Percentiles rank a stretch among this genome's conserved stretches.
Evolutionary conservation across 2,329 filamentous ascomycete species (phyloP).

Genomic region (Penicillium sp.): DNA sequence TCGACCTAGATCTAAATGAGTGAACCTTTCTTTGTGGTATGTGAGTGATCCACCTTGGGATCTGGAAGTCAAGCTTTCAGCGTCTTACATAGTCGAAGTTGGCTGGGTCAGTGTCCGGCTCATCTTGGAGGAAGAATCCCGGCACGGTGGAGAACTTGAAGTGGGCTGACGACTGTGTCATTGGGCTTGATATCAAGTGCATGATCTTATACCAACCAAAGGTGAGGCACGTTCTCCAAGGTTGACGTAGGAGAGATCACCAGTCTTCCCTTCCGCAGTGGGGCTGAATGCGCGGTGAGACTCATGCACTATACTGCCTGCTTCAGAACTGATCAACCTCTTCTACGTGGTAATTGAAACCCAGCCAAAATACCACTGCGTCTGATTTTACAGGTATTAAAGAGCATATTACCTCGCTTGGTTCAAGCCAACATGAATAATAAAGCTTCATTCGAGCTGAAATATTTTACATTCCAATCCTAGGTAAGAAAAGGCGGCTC

Average conservation of each 20-base stretch:
- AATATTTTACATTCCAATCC: too few relatives aligned
- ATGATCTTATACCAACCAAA: background rate
- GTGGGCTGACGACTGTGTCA: constrained; percentile 16
- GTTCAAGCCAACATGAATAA: too few relatives aligned
- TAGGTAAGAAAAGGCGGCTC: too few relatives aligned
- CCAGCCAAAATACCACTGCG: too few relatives aligned
- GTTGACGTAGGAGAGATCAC: background rate
- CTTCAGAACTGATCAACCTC: background rate
- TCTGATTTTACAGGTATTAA: too few relatives aligned
- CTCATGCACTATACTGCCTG: background rate
- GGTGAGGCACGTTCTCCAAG: background rate
- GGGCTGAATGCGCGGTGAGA: background rate
- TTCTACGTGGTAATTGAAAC: too few relatives aligned
- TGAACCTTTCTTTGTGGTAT: background rate
- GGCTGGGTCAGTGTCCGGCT: constrained; percentile 46
- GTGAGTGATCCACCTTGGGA: background rate
- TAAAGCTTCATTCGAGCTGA: too few relatives aligned
- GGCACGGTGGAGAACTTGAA: constrained; percentile 43
- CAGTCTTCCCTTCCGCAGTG: background rate
- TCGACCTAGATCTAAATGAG: constrained; percentile 29
- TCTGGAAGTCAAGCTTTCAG: background rate
- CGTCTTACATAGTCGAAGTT: constrained; percentile 51
- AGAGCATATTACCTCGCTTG: too few relatives aligned
- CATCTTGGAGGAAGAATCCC: constrained; percentile 54
- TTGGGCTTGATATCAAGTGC: constrained; percentile 4